These are phyloP conservation scores for Pelargonium citronellum DNA, from an alignment of 441 rosid genomes.

Conservation along the genomic window DNA sequence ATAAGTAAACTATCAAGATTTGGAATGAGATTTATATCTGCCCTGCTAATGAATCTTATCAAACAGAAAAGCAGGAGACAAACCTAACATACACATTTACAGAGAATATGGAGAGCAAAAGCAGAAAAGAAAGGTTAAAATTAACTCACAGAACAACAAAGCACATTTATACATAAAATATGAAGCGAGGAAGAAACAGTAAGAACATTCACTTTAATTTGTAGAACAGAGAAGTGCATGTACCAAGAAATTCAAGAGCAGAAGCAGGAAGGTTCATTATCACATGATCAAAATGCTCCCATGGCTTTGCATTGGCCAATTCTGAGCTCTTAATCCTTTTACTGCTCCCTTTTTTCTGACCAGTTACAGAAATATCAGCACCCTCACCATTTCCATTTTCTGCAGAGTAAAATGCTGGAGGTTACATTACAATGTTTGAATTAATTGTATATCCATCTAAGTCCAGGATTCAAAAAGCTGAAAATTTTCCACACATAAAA, in stretches of 20 bases:
- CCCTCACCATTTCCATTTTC: constrained; percentile 33
- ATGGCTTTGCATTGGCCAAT: constrained; percentile 46
- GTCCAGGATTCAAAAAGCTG: not conserved
- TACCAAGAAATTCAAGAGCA: constrained; percentile 79
- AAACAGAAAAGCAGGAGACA: no score
- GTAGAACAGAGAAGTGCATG: not conserved
- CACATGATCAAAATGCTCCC: constrained; percentile 88
- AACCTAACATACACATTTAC: no score
- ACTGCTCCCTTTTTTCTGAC: constrained; percentile 36
- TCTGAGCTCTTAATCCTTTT: constrained; percentile 56
- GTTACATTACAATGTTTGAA: not conserved
- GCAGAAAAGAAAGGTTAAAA: no score
- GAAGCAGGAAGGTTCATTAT: constrained; percentile 98
- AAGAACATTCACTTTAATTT: no score
- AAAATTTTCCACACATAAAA: not conserved
- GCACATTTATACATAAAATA: no score
- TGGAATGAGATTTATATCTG: no score
- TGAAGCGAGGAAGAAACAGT: no score
- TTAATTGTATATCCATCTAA: not conserved
- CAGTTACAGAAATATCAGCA: constrained; percentile 16
- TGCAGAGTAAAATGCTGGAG: constrained; percentile 19
- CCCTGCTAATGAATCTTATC: no score
- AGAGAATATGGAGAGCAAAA: no score
- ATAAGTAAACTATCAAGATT: not conserved
- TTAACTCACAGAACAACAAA: no score